Percentiles rank a stretch among this genome's conserved stretches.
phyloP scores from a whole-genome alignment of 2,329 filamentous ascomycete genomes.

The Penicillium verrucosum region DNA sequence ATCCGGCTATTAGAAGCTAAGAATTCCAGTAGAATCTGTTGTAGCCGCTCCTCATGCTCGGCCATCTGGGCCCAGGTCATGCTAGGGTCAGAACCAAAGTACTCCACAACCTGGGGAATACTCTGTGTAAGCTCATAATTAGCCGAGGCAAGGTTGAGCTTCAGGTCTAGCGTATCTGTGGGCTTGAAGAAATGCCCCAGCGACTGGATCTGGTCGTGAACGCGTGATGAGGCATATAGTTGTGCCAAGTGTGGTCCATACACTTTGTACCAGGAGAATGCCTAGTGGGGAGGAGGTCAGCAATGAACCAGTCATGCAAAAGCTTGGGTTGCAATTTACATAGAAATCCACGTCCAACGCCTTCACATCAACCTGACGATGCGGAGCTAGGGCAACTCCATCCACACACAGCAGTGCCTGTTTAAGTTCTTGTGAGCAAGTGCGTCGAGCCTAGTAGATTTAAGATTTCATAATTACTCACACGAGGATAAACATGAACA shows the following conservation, averaged over 20 bases:
- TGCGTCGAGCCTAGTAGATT: too few relatives aligned
- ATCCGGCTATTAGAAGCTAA: constrained; percentile 52
- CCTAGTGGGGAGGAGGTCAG: constrained; percentile 18
- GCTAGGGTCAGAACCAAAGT: constrained; percentile 49
- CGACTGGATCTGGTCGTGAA: constrained; percentile 55
- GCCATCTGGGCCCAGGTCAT: constrained; percentile 53
- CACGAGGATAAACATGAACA: constrained; percentile 45
- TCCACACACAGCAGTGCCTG: constrained; percentile 67
- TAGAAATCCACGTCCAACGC: constrained; percentile 71
- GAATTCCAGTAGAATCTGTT: constrained; percentile 58
- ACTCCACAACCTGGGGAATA: constrained; percentile 60
- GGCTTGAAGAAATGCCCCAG: constrained; percentile 68
- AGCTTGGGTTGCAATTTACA: constrained; percentile 18
- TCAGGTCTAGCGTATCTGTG: constrained; percentile 58
- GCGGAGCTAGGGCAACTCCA: constrained; percentile 72
- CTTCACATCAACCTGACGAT: constrained; percentile 66
- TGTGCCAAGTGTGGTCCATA: constrained; percentile 73
- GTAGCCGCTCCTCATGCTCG: constrained; percentile 60
- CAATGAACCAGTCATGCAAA: background rate
- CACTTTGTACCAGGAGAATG: constrained; percentile 81
- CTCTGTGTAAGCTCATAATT: constrained; percentile 68
- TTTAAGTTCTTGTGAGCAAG: background rate
- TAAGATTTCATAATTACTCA: constrained; percentile 5
- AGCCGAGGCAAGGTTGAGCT: constrained; percentile 64
- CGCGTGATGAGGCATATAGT: constrained; percentile 61